A percentile compares a stretch with the other conserved stretches of the same genome.
Evolutionary conservation across 2,329 filamentous ascomycete genomes (phyloP).

Genomic region (Claviceps spartinae): DNA sequence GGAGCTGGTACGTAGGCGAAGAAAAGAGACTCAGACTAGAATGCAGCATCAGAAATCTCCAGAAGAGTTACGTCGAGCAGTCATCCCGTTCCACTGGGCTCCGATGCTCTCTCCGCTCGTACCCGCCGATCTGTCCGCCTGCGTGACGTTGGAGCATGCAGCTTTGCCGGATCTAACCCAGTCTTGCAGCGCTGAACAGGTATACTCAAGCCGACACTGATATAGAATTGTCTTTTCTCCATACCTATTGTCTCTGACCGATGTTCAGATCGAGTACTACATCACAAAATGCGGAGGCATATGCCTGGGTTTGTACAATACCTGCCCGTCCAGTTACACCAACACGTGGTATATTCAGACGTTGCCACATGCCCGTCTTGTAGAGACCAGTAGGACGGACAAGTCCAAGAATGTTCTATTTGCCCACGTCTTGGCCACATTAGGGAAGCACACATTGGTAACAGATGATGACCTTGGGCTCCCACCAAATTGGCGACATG

Average conservation of each 20-base stretch:
- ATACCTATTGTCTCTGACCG: not conserved
- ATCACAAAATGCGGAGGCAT: constrained; percentile 38
- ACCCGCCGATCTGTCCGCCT: constrained; percentile 48
- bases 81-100: constrained; percentile 46
- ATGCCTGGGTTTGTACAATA: constrained; percentile 68
- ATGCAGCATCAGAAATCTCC: constrained; percentile 6
- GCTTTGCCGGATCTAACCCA: constrained; percentile 37
- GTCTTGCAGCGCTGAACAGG: constrained; percentile 40
- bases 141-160: constrained; percentile 19
- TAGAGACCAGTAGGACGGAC: constrained; percentile 34
- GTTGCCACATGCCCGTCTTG: constrained; percentile 31
- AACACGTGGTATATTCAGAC: constrained; percentile 39
- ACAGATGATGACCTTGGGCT: constrained; percentile 50
- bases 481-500: constrained; percentile 51
- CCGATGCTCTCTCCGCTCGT: constrained; percentile 55
- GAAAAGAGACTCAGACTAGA: constrained; percentile 1
- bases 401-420: constrained; percentile 44
- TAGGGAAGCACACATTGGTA: constrained; percentile 47
- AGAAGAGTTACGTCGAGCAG: constrained; percentile 15
- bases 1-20: constrained; percentile 3
- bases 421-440: constrained; percentile 66
- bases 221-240: not conserved
- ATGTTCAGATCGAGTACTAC: constrained; percentile 14
- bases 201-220: constrained; percentile 12
- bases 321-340: constrained; percentile 33